Evolutionary conservation across 805 yeast genomes (phyloP), one percentile per base, ranked within the genome.

Genomic region (Saccharomycopsis olivae): DNA sequence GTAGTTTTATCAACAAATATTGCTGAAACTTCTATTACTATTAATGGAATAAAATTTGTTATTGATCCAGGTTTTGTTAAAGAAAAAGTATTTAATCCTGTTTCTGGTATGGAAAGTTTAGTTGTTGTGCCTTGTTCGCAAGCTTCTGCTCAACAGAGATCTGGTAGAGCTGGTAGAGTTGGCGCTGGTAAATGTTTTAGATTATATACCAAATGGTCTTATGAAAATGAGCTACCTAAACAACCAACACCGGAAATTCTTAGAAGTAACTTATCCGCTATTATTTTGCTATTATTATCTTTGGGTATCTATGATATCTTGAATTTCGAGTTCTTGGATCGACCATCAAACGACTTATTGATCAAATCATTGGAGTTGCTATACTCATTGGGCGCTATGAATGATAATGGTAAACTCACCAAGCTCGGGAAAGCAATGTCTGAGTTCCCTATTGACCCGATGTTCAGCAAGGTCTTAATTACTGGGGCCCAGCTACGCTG

Each of bases 81-180:
- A 59, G 92, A 88, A 51, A 89, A 86, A 53, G 82, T 85, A 3
- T 89, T 74, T 60, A 87, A 88, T 52, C 86, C 96, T 1, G 61
- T 80, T 17, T 77, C 86, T 5, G 88, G 96, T 13, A 88, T 89
- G 76, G 94, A 87, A 44, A 78, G 88, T 25, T 66, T 92, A 44
- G 74, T 80, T 35, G 87, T 92, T 4, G 74, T 79, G 13, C 94
- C 96, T 0, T 86, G 94, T 47, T 88, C 97, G 0, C 78, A 78
- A 53, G 98, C 98, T 0, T 87, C 95, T 32, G 96, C 96, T 0
- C 88, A 86, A 52, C 98, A 92, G 61, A 68, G 98, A 53, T 88
- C 96, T 1, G 98, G 98, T 55, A 75, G 98, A 65, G 98, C 97
- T 4, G 98, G 98, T 31, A 78, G 98, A 65, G 87, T 94, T 5